Conservation (phyloP, 225 moss, liverwort and hornwort species). For the Lunularia cruciata region DNA sequence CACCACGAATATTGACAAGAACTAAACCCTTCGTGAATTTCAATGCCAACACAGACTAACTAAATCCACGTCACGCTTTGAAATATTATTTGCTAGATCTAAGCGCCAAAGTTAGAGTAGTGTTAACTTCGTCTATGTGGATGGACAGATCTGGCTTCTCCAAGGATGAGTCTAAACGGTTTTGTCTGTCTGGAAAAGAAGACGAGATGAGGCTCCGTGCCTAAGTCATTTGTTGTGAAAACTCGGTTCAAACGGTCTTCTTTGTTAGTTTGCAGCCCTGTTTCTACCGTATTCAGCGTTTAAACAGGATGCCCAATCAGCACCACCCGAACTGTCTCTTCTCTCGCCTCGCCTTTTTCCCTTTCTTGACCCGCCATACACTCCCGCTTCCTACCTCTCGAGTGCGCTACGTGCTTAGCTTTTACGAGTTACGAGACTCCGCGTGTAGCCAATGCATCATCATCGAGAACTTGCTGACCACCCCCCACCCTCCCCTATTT, state of each 20-base stretch:
- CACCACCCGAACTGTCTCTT: too few relatives aligned
- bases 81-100: too few relatives aligned
- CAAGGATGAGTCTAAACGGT: background rate
- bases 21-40: too few relatives aligned
- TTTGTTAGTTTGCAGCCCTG: background rate
- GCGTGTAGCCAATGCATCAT: background rate
- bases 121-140: too few relatives aligned
- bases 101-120: too few relatives aligned
- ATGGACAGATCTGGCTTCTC: too few relatives aligned
- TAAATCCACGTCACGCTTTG: too few relatives aligned
- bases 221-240: background rate
- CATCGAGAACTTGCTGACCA: background rate
- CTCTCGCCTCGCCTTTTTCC: background rate
- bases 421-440: background rate
- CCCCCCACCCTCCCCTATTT: background rate
- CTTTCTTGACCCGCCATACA: constrained; percentile 7
- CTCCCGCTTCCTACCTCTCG: background rate
- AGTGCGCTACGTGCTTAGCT: background rate
- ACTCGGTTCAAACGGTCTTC: constrained; percentile 1
- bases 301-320: too few relatives aligned
- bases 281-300: background rate
- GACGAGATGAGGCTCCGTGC: background rate
- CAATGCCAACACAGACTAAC: too few relatives aligned
- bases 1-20: too few relatives aligned
- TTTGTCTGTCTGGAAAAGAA: background rate